Base-by-base conservation (phyloP, 495 filamentous ascomycete genomes). In the Bombardia bombarda region DNA sequence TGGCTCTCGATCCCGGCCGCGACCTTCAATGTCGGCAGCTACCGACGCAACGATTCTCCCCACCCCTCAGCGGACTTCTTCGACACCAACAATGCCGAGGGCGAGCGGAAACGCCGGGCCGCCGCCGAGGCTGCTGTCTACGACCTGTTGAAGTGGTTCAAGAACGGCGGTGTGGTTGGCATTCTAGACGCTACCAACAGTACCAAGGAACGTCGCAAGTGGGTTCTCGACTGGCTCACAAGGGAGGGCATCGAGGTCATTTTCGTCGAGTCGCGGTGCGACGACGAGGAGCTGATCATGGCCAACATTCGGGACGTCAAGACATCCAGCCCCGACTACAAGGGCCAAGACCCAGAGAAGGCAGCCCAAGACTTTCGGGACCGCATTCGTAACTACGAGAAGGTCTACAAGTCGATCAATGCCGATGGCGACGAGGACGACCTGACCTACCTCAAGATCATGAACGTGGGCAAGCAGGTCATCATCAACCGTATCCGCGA, bases 401-500 rank as follows among this genome's bases (percentile, higher is more conserved):
- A 87, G 60, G 87, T 87, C 13, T 98, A 98, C 58, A 77, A 95
- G 67, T 88, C 86, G 1, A 87, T 98, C 53, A 86, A 87, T 52
- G 84, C 82, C 38, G 70, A 73, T 50, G 63, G 64, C 24, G 79
- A 87, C 41, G 92, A 98, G 69, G 78, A 75, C 40, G 67, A 86
- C 45, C 75, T 87, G 46, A 95, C 92, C 19, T 98, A 95, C 56
- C 82, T 96, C 51, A 95, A 98, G 66, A 80, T 98, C 50, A 95
- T 98, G 73, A 83, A 98, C 60, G 90, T 98, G 3, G 89, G 90
- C 7, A 83, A 82, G 31, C 87, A 92, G 49, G 90, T 96, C 47
- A 86, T 96, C 53, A 95, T 98, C 72, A 98, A 98, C 61, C 83
- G 86, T 57, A 94, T 98, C 53, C 83, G 87, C 55, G 90, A 97